Conservation (phyloP, 768 basidiomycete genomes). For the Russula sp. region DNA sequence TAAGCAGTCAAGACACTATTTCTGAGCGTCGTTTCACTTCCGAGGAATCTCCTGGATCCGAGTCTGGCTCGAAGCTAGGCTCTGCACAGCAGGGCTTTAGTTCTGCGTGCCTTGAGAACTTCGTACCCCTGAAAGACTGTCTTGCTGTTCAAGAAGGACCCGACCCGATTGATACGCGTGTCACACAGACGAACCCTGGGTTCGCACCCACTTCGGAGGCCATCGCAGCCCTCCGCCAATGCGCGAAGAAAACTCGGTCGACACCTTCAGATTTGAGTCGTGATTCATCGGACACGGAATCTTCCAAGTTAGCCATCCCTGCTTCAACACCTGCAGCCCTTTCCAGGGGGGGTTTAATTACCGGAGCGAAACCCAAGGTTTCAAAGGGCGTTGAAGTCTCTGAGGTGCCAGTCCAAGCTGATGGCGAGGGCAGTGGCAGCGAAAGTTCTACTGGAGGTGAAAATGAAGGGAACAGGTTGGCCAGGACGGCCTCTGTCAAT, state of each 20-base stretch:
- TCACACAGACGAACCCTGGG: neutral
- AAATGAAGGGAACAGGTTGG: neutral
- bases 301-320: neutral
- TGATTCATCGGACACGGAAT: neutral
- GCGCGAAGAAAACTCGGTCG: neutral
- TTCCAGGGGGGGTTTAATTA: neutral
- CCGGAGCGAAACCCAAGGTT: neutral
- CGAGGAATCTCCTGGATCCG: neutral
- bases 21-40: neutral
- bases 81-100: neutral
- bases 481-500: neutral
- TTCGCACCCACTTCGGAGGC: neutral
- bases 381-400: conserved; percentile 11
- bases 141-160: neutral
- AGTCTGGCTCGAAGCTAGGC: neutral
- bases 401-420: conserved; percentile 11
- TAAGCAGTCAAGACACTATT: neutral
- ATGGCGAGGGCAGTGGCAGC: conserved; percentile 19
- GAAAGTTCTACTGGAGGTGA: conserved; percentile 14
- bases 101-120: neutral
- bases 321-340: neutral
- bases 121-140: neutral
- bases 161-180: neutral
- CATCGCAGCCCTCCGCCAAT: neutral
- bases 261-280: neutral